A percentile compares a stretch with the other conserved stretches of the same genome.
Conservation (phyloP, 2,329 filamentous ascomycete species). For the Colletotrichum sp. region DNA sequence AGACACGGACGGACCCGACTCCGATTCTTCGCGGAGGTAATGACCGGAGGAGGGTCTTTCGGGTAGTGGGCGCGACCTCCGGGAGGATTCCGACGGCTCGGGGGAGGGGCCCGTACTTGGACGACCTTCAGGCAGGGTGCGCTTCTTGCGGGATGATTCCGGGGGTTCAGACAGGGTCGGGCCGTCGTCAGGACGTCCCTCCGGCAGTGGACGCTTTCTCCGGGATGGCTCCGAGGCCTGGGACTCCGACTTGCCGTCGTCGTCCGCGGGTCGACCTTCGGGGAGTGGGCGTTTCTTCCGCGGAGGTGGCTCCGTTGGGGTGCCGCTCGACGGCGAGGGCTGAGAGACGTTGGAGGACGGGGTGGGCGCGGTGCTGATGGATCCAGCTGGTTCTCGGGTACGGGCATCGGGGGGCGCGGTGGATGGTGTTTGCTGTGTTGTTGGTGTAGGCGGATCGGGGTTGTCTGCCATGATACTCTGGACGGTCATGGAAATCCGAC, state of each 20-base stretch:
- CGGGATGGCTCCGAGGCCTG: neutral
- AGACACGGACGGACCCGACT: neutral
- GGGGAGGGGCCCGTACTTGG: neutral
- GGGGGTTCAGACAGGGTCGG: neutral
- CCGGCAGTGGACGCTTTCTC: neutral
- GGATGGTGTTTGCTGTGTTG: neutral
- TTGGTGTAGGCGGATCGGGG: neutral
- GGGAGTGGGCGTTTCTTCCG: constrained; percentile 5
- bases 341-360: constrained; percentile 1
- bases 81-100: neutral
- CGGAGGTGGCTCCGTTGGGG: neutral
- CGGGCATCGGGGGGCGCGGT: neutral
- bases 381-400: neutral
- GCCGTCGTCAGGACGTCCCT: neutral
- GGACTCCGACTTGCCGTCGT: neutral
- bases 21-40: neutral
- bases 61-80: neutral
- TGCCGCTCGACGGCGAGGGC: neutral
- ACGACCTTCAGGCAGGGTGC: neutral
- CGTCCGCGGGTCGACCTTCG: neutral
- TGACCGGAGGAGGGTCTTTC: neutral
- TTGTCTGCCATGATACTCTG: constrained; percentile 13
- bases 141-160: neutral
- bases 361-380: neutral
- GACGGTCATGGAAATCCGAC: constrained; percentile 8